These are phyloP conservation scores for Aspergillus eucalypticola DNA, from an alignment of 2,329 filamentous ascomycete species.

Conservation along the genomic window DNA sequence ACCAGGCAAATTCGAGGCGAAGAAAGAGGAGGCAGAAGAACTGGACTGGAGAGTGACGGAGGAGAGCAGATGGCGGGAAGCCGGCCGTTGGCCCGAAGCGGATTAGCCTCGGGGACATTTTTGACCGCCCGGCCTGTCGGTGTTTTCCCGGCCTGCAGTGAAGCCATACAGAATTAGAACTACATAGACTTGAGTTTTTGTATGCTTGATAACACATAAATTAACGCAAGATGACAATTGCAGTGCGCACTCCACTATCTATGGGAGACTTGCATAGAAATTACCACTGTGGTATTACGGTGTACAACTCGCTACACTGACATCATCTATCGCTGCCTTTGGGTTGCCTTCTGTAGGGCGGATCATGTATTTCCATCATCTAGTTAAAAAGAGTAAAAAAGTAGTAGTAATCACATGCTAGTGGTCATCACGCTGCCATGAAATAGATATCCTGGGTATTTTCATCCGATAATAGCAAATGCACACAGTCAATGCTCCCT, in stretches of 20 bases:
- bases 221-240: too few relatives aligned
- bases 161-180: not conserved
- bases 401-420: conserved; percentile 8
- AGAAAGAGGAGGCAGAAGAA: conserved; percentile 19
- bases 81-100: conserved; percentile 18
- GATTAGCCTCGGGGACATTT: conserved; percentile 25
- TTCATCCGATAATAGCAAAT: conserved; percentile 23
- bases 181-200: too few relatives aligned
- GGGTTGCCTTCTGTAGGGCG: not conserved
- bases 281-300: too few relatives aligned
- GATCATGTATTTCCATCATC: conserved; percentile 22
- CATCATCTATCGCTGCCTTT: not conserved
- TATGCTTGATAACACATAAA: too few relatives aligned
- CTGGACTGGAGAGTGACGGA: conserved; percentile 15
- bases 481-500: conserved; percentile 21
- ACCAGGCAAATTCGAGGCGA: conserved; percentile 1
- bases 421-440: conserved; percentile 17
- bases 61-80: conserved; percentile 22
- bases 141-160: not conserved
- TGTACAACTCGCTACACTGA: too few relatives aligned
- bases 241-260: not conserved
- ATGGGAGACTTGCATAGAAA: too few relatives aligned
- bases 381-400: not conserved
- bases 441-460: conserved; percentile 35
- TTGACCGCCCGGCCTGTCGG: conserved; percentile 13